Conservation (phyloP, 106 monocot species). For the Dioscorea zingiberensis region DNA sequence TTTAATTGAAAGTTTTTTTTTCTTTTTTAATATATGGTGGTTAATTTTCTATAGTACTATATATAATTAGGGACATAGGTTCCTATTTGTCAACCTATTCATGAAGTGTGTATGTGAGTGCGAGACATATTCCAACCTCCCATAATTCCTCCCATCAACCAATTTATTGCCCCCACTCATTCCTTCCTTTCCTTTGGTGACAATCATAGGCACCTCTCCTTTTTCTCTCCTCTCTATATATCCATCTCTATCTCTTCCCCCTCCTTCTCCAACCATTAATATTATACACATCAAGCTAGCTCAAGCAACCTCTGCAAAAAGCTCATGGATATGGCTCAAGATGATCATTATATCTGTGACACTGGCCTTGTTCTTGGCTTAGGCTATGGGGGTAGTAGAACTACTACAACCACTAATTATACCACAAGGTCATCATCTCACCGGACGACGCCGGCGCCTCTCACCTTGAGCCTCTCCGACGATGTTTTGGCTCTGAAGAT, state of each 20-base stretch:
- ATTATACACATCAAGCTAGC: background rate
- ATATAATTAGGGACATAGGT: background rate
- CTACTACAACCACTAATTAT: background rate
- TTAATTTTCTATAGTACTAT: background rate
- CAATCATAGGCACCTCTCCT: conserved; percentile 18
- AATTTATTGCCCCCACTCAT: conserved; percentile 16
- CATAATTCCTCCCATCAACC: conserved; percentile 1
- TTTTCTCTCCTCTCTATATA: conserved; percentile 3
- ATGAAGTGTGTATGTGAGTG: conserved; percentile 2
- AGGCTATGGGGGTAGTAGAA: conserved; percentile 7
- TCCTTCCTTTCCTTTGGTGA: conserved; percentile 25
- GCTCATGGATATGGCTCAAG: conserved; percentile 14
- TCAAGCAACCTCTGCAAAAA: background rate
- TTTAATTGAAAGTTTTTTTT: too few relatives aligned
- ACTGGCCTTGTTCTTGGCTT: conserved; percentile 36
- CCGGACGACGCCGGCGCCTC: background rate
- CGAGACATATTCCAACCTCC: conserved; percentile 6
- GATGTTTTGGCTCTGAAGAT: background rate
- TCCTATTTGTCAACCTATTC: conserved; percentile 31
- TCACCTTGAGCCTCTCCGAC: conserved; percentile 48
- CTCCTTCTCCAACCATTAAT: too few relatives aligned
- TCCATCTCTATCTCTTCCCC: conserved; percentile 2
- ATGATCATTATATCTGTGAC: conserved; percentile 27
- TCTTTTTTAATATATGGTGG: background rate
- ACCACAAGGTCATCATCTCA: background rate